phyloP scores from a whole-genome alignment of 345 rosid genomes.

The Abelmoschus esculentus region DNA sequence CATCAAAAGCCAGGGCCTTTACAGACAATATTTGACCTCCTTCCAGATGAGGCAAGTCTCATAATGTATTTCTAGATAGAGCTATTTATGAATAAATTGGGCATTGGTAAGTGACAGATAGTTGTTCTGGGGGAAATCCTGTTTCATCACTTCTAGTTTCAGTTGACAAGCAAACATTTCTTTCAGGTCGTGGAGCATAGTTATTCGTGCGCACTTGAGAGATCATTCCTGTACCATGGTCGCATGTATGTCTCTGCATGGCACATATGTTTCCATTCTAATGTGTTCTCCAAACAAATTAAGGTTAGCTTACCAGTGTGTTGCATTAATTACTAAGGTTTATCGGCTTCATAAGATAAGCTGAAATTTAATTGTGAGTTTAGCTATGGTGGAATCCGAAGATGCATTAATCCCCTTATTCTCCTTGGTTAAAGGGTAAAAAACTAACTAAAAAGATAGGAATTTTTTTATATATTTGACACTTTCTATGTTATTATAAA shows the following conservation, averaged over 20 bases:
- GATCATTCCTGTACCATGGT: constrained; percentile 97
- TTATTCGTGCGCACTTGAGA: constrained; percentile 94
- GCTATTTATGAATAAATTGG: background rate
- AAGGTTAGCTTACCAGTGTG: constrained; percentile 46
- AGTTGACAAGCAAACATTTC: constrained; percentile 10
- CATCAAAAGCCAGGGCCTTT: constrained; percentile 94
- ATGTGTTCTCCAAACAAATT: constrained; percentile 97
- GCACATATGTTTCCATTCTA: constrained; percentile 98
- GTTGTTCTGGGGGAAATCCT: background rate
- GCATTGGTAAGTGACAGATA: background rate
- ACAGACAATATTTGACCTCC: constrained; percentile 87
- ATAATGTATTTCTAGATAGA: constrained; percentile 9
- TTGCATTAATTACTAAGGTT: background rate
- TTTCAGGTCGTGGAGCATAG: constrained; percentile 79
- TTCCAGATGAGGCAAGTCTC: constrained; percentile 69
- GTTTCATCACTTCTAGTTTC: constrained; percentile 3
- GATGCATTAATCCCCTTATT: background rate
- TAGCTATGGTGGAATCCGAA: background rate
- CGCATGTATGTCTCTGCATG: constrained; percentile 97
- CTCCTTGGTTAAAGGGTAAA: background rate
- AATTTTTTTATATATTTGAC: background rate
- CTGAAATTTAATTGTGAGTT: constrained; percentile 1
- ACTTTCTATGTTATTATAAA: background rate
- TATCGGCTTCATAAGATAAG: background rate
- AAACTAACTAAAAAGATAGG: background rate